Evolutionary conservation across 768 basidiomycete genomes (phyloP).

Genomic region (Calocera viscosa): DNA sequence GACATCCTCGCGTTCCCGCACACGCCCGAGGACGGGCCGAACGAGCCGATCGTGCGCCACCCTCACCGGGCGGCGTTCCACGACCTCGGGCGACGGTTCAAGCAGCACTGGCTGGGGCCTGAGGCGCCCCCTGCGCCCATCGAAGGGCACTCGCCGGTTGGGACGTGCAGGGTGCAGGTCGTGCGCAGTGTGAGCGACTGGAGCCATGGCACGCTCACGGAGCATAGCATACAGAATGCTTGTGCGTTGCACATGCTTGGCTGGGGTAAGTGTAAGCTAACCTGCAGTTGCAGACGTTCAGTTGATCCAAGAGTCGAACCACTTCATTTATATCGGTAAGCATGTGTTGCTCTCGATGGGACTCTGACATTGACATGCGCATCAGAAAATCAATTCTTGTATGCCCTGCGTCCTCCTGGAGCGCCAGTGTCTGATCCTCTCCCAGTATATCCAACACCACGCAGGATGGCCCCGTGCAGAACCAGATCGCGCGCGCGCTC

Average conservation of each 20-base stretch:
- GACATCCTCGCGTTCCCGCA: conserved; percentile 75
- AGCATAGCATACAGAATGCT: conserved; percentile 87
- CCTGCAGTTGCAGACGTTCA: conserved; percentile 56
- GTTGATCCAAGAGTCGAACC: conserved; percentile 69
- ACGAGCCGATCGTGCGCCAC: conserved; percentile 55
- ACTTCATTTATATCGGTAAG: conserved; percentile 86
- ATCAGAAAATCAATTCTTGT: conserved; percentile 80
- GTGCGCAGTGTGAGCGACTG: conserved; percentile 83
- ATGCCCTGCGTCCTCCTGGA: conserved; percentile 22
- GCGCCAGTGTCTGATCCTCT: not conserved
- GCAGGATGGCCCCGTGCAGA: conserved; percentile 54
- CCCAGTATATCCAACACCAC: conserved; percentile 64
- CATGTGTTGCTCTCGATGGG: conserved; percentile 11
- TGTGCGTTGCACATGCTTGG: conserved; percentile 42
- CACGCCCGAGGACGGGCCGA: conserved; percentile 43
- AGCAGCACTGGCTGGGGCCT: conserved; percentile 27
- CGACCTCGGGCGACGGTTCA: conserved; percentile 44
- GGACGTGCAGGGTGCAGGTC: conserved; percentile 60
- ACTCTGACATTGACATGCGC: conserved; percentile 11
- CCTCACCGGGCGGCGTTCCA: conserved; percentile 57
- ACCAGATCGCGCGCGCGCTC: conserved; percentile 71
- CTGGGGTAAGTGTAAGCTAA: too few relatives aligned
- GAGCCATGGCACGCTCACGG: conserved; percentile 83
- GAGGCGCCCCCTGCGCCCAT: not conserved
- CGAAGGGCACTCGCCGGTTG: conserved; percentile 34